Evolutionary conservation across 2,329 filamentous ascomycete genomes (phyloP).

Genomic region (Colletotrichum acutatum): DNA sequence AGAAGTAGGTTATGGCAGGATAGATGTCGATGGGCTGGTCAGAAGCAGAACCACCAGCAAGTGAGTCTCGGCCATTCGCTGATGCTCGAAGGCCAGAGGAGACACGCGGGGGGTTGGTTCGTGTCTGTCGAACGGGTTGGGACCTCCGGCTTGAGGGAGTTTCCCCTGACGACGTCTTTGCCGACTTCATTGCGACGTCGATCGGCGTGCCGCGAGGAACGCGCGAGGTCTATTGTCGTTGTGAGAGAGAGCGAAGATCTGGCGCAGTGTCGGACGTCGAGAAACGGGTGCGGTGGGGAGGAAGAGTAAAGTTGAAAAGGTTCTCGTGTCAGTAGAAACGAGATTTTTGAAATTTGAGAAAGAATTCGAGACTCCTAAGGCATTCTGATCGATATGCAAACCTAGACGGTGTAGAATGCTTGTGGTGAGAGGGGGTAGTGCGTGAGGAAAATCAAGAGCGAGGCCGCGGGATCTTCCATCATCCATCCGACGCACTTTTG

Average conservation of each 20-base stretch:
- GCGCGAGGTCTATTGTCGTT: not conserved
- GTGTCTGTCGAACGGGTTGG: slow-evolving; percentile 73
- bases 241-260: slow-evolving; percentile 5
- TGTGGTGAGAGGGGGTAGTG: slow-evolving; percentile 23
- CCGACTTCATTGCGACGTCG: slow-evolving; percentile 61
- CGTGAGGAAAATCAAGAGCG: slow-evolving; percentile 34
- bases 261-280: not conserved
- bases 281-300: not conserved
- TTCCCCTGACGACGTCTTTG: slow-evolving; percentile 57
- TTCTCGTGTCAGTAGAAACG: not conserved
- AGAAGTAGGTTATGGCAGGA: slow-evolving; percentile 79
- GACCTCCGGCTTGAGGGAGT: slow-evolving; percentile 65
- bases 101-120: slow-evolving; percentile 70
- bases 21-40: slow-evolving; percentile 75
- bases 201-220: not conserved
- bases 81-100: slow-evolving; percentile 56
- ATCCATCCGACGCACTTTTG: slow-evolving; percentile 29
- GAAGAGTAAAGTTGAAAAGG: not conserved
- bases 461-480: slow-evolving; percentile 33
- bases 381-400: slow-evolving; percentile 17
- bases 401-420: slow-evolving; percentile 7
- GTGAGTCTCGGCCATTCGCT: slow-evolving; percentile 57
- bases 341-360: not conserved
- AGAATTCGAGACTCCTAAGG: slow-evolving; percentile 3
- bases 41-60: slow-evolving; percentile 54